A percentile compares a stretch with the other conserved stretches of the same genome.
phyloP scores from a whole-genome alignment of 2,329 filamentous ascomycete genomes.

The Septoria linicola region DNA sequence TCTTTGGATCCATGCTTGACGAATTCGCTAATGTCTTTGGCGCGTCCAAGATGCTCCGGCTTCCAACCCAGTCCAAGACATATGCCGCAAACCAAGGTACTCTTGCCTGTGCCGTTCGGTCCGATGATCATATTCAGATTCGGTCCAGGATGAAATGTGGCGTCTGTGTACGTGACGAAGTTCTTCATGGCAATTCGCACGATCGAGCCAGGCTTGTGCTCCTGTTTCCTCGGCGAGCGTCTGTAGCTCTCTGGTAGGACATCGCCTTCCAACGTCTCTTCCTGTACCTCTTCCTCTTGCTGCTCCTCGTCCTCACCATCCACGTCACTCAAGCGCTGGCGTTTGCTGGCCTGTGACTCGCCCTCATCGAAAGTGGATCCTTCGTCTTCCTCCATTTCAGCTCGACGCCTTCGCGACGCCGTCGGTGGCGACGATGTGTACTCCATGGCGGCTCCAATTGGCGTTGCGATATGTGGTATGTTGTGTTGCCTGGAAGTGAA shows the following conservation, averaged over 20 bases:
- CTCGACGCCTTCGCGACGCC: slow-evolving; percentile 21
- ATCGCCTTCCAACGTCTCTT: slow-evolving; percentile 10
- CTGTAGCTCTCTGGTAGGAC: slow-evolving; percentile 39
- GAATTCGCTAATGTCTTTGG: slow-evolving; percentile 81
- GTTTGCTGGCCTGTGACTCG: slow-evolving; percentile 20
- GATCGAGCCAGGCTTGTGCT: slow-evolving; percentile 73
- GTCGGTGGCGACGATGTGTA: slow-evolving; percentile 16
- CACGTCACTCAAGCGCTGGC: slow-evolving; percentile 12
- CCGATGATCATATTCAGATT: slow-evolving; percentile 98
- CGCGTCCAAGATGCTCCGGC: slow-evolving; percentile 78
- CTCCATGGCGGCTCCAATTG: background rate
- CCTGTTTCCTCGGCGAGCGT: slow-evolving; percentile 32
- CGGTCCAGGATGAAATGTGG: slow-evolving; percentile 86
- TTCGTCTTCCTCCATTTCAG: slow-evolving; percentile 10
- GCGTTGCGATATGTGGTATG: slow-evolving; percentile 1
- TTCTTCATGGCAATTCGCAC: slow-evolving; percentile 81
- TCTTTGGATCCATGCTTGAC: slow-evolving; percentile 82
- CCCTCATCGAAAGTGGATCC: slow-evolving; percentile 6
- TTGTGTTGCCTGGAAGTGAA: background rate
- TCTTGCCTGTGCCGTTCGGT: slow-evolving; percentile 98
- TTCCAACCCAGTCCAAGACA: slow-evolving; percentile 87
- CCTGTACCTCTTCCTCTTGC: background rate
- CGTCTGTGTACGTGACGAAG: slow-evolving; percentile 92
- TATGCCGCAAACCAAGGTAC: slow-evolving; percentile 93
- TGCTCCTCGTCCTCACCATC: slow-evolving; percentile 10